phyloP scores from a whole-genome alignment of 1,139 yeast genomes.

The Suhomyces wounanorum region DNA sequence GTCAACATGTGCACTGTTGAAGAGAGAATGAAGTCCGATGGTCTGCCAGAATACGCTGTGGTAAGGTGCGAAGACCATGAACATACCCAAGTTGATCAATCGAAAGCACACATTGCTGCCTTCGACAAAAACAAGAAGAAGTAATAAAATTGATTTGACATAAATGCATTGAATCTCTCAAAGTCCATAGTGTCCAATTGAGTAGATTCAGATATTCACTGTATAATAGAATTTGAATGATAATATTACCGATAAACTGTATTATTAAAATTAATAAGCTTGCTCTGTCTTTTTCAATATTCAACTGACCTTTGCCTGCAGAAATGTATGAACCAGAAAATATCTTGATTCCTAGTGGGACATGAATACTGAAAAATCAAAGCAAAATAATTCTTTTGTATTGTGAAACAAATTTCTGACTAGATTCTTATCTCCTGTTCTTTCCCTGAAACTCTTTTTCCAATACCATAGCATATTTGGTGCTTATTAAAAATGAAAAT shows the following conservation, averaged over 20 bases:
- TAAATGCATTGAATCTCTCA: conserved; percentile 1
- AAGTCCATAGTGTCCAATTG: neutral
- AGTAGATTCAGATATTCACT: neutral
- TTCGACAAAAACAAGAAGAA: conserved; percentile 75
- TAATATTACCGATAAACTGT: neutral
- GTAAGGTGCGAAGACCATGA: conserved; percentile 58
- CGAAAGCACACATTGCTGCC: conserved; percentile 94
- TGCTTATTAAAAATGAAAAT: too few relatives aligned
- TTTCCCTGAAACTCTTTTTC: too few relatives aligned
- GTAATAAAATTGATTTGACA: conserved; percentile 16
- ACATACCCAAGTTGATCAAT: conserved; percentile 88
- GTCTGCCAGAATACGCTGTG: conserved; percentile 36
- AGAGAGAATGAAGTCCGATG: conserved; percentile 35
- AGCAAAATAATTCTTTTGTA: too few relatives aligned
- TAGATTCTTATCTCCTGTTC: too few relatives aligned
- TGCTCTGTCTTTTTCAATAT: too few relatives aligned
- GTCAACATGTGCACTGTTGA: conserved; percentile 70
- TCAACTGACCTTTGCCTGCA: too few relatives aligned
- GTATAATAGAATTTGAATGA: neutral
- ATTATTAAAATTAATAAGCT: too few relatives aligned
- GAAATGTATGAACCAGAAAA: too few relatives aligned
- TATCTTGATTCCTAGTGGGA: too few relatives aligned
- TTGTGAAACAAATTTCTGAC: too few relatives aligned
- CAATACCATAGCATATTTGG: too few relatives aligned
- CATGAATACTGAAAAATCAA: too few relatives aligned